phyloP scores from a whole-genome alignment of 2,329 filamentous ascomycete species.

The Colletotrichum falcatum region DNA sequence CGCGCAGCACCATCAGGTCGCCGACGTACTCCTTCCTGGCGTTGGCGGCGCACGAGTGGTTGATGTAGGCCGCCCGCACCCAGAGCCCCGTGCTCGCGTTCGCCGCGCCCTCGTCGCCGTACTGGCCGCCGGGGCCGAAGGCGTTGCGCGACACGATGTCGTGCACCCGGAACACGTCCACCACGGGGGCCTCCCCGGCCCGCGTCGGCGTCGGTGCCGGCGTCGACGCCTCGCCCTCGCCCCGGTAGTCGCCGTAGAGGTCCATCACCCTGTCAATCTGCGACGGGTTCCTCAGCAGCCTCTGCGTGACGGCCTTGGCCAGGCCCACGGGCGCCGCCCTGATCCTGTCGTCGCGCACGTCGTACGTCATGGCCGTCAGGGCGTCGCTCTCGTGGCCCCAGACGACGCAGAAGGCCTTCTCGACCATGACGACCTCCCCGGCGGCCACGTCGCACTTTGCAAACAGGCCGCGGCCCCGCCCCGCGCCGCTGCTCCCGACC shows the following conservation, averaged over 20 bases:
- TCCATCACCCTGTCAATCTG: conserved; percentile 43
- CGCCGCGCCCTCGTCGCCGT: conserved; percentile 45
- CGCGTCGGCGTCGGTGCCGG: too few species aligned
- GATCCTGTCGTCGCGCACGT: conserved; percentile 47
- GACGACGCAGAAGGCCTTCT: conserved; percentile 50
- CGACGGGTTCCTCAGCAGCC: conserved; percentile 47
- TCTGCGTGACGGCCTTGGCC: conserved; percentile 46
- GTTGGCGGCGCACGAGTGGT: conserved; percentile 57
- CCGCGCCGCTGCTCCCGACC: conserved; percentile 45
- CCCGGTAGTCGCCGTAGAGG: conserved; percentile 47
- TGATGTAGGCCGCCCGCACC: conserved; percentile 54
- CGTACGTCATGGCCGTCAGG: conserved; percentile 49
- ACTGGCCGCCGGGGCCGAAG: conserved; percentile 49
- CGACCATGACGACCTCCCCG: conserved; percentile 53
- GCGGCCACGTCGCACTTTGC: conserved; percentile 47
- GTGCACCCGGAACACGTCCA: conserved; percentile 50
- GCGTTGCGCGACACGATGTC: conserved; percentile 50
- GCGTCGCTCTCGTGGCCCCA: conserved; percentile 49
- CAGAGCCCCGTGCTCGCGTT: conserved; percentile 55
- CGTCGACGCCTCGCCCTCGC: conserved; percentile 33
- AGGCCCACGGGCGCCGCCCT: conserved; percentile 49
- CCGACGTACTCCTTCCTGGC: conserved; percentile 52
- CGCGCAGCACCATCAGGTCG: conserved; percentile 54
- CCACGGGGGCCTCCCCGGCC: conserved; percentile 44
- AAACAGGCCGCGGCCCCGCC: conserved; percentile 53